phyloP scores from a whole-genome alignment of 257 asterid species.

The Przewalskia tangutica region DNA sequence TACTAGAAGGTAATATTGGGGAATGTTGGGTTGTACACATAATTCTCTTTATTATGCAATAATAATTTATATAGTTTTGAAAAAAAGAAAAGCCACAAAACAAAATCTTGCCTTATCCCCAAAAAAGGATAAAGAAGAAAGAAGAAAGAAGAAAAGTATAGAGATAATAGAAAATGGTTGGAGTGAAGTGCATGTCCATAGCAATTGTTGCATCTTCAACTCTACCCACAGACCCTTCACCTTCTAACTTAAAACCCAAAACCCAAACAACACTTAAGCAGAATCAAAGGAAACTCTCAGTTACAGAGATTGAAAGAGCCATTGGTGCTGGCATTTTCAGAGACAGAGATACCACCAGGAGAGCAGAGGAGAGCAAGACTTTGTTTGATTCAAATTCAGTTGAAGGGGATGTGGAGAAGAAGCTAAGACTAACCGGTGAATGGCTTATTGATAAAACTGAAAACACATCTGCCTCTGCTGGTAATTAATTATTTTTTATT shows the following conservation, averaged over 20 bases:
- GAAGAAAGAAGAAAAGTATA: background rate
- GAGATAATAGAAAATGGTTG: conserved; percentile 16
- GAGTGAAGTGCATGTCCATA: conserved; percentile 33
- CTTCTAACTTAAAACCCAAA: conserved; percentile 23
- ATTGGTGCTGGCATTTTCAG: conserved; percentile 69
- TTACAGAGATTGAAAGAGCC: conserved; percentile 66
- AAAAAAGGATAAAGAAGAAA: too few relatives aligned
- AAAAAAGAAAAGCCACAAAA: too few relatives aligned
- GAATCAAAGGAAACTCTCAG: conserved; percentile 29
- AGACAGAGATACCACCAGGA: conserved; percentile 43
- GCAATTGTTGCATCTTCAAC: conserved; percentile 28
- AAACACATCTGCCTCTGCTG: conserved; percentile 35
- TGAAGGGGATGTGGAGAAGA: conserved; percentile 70
- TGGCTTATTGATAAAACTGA: conserved; percentile 48
- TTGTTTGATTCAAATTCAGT: conserved; percentile 35
- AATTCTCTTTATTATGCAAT: too few relatives aligned
- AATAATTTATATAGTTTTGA: too few relatives aligned
- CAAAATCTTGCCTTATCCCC: too few relatives aligned
- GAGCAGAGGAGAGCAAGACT: conserved; percentile 22
- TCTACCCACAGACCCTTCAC: conserved; percentile 23
- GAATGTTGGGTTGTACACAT: too few relatives aligned
- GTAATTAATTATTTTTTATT: conserved; percentile 13
- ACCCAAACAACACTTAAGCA: conserved; percentile 2
- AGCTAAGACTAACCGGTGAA: conserved; percentile 67
- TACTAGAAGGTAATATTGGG: too few relatives aligned